Evolutionary conservation across 306 rosid genomes (phyloP).

Genomic region (Prunus campanulata): DNA sequence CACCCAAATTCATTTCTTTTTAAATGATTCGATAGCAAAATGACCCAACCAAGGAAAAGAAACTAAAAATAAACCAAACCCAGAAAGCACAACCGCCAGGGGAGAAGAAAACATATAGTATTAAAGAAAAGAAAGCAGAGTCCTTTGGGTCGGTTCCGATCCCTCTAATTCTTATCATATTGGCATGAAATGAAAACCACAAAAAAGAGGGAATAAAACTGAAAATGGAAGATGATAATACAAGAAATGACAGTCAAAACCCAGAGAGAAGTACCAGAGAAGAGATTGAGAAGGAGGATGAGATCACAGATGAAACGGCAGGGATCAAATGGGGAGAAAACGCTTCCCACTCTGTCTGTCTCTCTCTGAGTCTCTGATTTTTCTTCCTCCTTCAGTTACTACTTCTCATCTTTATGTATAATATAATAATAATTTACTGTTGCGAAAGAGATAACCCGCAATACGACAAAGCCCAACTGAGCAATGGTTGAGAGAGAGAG

Average conservation of each 20-base stretch:
- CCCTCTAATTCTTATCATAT: not conserved
- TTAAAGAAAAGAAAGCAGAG: not conserved
- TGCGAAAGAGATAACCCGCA: not conserved
- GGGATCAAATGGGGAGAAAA: slow-evolving; percentile 21
- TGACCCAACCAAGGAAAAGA: not conserved
- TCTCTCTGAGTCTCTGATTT: not conserved
- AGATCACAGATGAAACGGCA: slow-evolving; percentile 32
- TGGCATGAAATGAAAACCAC: not conserved
- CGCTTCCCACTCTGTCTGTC: slow-evolving; percentile 7
- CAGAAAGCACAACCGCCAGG: not conserved
- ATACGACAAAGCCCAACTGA: slow-evolving; percentile 19
- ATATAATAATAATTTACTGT: not conserved
- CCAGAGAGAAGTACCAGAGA: slow-evolving; percentile 33
- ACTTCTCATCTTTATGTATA: not conserved
- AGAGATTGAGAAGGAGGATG: slow-evolving; percentile 1
- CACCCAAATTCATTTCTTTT: not conserved
- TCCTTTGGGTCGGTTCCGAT: slow-evolving; percentile 16
- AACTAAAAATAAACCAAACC: not conserved
- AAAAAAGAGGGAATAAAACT: not conserved
- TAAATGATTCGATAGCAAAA: slow-evolving; percentile 4
- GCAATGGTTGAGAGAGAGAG: slow-evolving; percentile 5
- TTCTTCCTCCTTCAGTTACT: slow-evolving; percentile 11
- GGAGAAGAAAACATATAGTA: not conserved
- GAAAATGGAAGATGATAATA: not conserved
- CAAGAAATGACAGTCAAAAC: not conserved